Evolutionary conservation across 2,329 filamentous ascomycete genomes (phyloP).

Genomic region (Xylaria polymorpha): DNA sequence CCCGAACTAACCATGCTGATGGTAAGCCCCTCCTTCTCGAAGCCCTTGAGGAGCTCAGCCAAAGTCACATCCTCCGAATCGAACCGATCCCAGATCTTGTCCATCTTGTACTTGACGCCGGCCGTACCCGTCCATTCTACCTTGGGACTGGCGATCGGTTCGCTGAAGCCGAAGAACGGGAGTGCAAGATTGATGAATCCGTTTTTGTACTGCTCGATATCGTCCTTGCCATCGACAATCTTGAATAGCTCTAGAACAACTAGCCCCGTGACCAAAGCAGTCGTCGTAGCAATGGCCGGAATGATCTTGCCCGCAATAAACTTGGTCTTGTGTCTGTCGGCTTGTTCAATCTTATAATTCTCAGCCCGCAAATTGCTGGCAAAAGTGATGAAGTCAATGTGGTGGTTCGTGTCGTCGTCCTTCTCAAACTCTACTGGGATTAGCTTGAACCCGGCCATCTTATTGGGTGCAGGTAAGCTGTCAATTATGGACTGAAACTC

Average conservation of each 20-base stretch:
- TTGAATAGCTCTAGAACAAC: conserved; percentile 96
- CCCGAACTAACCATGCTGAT: conserved; percentile 98
- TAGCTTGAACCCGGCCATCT: conserved; percentile 87
- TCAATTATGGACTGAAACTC: conserved; percentile 79
- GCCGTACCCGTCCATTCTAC: conserved; percentile 85
- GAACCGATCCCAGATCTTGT: conserved; percentile 98
- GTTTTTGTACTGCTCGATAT: conserved; percentile 99
- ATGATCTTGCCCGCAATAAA: conserved; percentile 99
- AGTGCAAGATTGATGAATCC: conserved; percentile 96
- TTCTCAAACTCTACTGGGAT: conserved; percentile 97
- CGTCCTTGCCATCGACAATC: conserved; percentile 93
- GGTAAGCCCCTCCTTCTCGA: conserved; percentile 81
- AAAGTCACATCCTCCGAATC: conserved; percentile 89
- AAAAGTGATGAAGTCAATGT: conserved; percentile 99
- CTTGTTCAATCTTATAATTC: conserved; percentile 96
- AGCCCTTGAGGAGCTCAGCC: conserved; percentile 83
- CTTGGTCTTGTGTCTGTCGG: conserved; percentile 97
- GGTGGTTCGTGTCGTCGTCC: conserved; percentile 96
- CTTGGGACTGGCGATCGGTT: conserved; percentile 94
- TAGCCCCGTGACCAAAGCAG: conserved; percentile 91
- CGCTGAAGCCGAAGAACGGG: conserved; percentile 98
- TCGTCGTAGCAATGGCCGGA: conserved; percentile 96
- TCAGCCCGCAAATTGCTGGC: conserved; percentile 96
- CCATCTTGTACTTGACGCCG: conserved; percentile 79
- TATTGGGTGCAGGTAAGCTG: conserved; percentile 80